Evolutionary conservation across 2,329 filamentous ascomycete genomes (phyloP), one percentile per base, ranked within the genome.

Genomic region (Mycogone perniciosa): DNA sequence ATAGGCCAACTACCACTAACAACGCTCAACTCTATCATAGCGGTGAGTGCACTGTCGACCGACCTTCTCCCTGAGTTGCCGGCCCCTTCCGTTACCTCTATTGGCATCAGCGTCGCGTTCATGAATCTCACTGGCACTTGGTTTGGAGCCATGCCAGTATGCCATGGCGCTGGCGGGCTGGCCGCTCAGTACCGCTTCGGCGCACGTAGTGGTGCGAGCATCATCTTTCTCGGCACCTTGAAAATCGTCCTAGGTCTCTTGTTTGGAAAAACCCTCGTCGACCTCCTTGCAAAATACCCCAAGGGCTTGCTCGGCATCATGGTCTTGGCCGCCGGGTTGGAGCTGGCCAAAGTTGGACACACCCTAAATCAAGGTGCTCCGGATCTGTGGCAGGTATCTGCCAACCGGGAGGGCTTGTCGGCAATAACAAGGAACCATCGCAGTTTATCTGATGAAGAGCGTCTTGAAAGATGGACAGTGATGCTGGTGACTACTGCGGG

Each of bases 131-230:
- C 86, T 1, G 86, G 87, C 11, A 91, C 88, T 61, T 95, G 89
- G 88, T 95, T 96, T 61, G 91, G 91, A 44, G 87, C 86, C 5
- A 97, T 96, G 93, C 93, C 92, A 3, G 84, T 93, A 4, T 97
- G 93, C 63, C 93, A 97, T 64, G 92, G 92, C 5, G 89, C 89
- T 1, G 92, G 92, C 2, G 92, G 92, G 0, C 74, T 97, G 0
- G 93, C 93, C 5, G 93, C 87, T 0, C 92, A 97, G 65, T 89
- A 89, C 66, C 83, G 89, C 4, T 97, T 97, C 59, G 92, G 92
- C 1, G 91, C 92, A 4, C 84, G 92, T 44, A 95, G 88, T 53
- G 92, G 92, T 7, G 82, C 89, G 0, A 90, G 86, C 59, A 79
- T 96, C 54, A 81, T 96, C 48, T 64, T 95, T 27, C 79, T 97